A percentile compares a stretch with the other conserved stretches of the same genome.
Evolutionary conservation across 495 filamentous ascomycete species (phyloP).

Genomic region (Sphaerosporella brunnea): DNA sequence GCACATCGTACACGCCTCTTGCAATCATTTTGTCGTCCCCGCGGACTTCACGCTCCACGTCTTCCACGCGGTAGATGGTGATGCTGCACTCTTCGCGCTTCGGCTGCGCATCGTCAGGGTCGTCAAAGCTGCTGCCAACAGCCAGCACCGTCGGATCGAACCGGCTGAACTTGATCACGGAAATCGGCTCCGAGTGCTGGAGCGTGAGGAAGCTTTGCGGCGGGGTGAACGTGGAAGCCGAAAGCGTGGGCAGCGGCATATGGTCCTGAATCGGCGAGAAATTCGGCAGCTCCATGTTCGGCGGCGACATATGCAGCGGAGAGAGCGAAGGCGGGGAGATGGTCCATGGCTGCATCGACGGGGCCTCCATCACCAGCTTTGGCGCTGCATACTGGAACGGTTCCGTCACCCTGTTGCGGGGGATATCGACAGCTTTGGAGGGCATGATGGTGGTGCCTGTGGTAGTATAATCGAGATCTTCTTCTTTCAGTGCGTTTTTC

Average conservation of each 20-base stretch:
- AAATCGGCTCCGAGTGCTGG: not conserved
- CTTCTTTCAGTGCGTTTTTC: too few relatives aligned
- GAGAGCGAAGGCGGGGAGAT: constrained; percentile 6
- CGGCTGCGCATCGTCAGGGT: not conserved
- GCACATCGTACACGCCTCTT: constrained; percentile 1
- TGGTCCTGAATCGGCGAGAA: constrained; percentile 8
- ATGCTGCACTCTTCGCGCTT: not conserved
- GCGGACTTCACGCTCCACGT: constrained; percentile 7
- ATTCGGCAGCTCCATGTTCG: constrained; percentile 7
- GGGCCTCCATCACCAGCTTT: constrained; percentile 7
- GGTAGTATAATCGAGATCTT: too few relatives aligned
- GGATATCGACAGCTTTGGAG: constrained; percentile 4
- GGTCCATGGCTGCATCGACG: constrained; percentile 7
- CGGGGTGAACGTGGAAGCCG: constrained; percentile 3
- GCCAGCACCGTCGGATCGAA: constrained; percentile 1
- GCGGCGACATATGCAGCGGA: constrained; percentile 6
- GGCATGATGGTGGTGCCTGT: constrained; percentile 3
- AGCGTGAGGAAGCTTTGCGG: constrained; percentile 7
- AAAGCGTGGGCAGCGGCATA: constrained; percentile 6
- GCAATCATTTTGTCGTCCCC: constrained; percentile 6
- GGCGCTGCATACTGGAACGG: constrained; percentile 7
- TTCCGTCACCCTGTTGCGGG: not conserved
- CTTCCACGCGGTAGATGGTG: constrained; percentile 1
- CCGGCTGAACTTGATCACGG: not conserved
- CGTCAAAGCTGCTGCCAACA: not conserved